phyloP scores from a whole-genome alignment of 2,329 filamentous ascomycete species.

The Fusarium euwallaceae region DNA sequence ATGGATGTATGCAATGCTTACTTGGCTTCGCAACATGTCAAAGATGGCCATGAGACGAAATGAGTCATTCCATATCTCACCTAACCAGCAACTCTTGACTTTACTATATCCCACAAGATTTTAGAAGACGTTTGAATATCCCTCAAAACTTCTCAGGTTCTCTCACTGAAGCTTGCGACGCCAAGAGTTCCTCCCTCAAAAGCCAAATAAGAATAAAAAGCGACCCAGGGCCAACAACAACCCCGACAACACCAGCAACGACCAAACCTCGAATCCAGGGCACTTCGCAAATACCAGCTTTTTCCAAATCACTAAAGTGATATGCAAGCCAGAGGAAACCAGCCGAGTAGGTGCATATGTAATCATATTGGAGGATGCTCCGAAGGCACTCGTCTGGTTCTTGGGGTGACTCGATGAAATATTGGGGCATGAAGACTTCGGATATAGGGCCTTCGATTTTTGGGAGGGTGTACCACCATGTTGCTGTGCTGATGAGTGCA shows the following conservation, averaged over 20 bases:
- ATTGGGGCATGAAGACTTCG: conserved; percentile 42
- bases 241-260: neutral
- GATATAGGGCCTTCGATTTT: conserved; percentile 7
- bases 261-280: conserved; percentile 7
- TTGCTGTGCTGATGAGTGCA: conserved; percentile 6
- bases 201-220: conserved; percentile 38
- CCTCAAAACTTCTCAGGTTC: neutral
- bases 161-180: neutral
- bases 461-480: conserved; percentile 39
- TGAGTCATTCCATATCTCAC: neutral
- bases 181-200: conserved; percentile 35
- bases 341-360: conserved; percentile 37
- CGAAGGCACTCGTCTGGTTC: conserved; percentile 24
- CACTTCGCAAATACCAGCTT: conserved; percentile 26
- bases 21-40: neutral
- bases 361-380: conserved; percentile 48
- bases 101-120: too few relatives aligned
- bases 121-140: too few relatives aligned
- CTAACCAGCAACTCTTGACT: neutral
- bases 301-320: conserved; percentile 42
- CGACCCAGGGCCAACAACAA: conserved; percentile 29
- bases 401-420: conserved; percentile 37
- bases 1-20: neutral
- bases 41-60: neutral
- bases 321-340: conserved; percentile 43